These are phyloP conservation scores for Pterocarpus santalinus DNA, from an alignment of 306 rosid genomes.

Conservation along the genomic window DNA sequence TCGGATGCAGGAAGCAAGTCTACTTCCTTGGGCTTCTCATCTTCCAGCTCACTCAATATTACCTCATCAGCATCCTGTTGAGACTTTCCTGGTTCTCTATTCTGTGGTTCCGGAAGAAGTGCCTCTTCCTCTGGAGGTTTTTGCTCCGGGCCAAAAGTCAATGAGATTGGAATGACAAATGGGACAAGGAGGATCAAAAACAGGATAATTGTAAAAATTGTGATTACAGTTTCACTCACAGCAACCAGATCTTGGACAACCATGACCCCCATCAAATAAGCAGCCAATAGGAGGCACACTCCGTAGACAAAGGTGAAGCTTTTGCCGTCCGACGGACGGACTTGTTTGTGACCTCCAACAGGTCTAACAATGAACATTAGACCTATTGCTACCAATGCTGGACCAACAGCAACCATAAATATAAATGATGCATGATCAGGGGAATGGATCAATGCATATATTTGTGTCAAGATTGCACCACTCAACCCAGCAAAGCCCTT, in stretches of 20 bases:
- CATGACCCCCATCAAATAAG: constrained; percentile 93
- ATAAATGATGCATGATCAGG: constrained; percentile 81
- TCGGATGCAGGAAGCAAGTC: constrained; percentile 61
- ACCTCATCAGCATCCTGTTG: constrained; percentile 59
- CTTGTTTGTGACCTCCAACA: constrained; percentile 88
- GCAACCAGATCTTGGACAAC: constrained; percentile 74
- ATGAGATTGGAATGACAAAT: constrained; percentile 69
- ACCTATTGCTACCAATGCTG: constrained; percentile 73
- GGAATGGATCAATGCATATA: constrained; percentile 71
- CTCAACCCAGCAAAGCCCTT: constrained; percentile 96
- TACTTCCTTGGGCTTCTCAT: constrained; percentile 63
- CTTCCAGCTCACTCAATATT: constrained; percentile 67
- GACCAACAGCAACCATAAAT: constrained; percentile 93
- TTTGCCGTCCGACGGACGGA: constrained; percentile 64
- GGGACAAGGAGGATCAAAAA: constrained; percentile 69
- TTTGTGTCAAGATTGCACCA: constrained; percentile 95
- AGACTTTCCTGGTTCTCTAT: constrained; percentile 57
- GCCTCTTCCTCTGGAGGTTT: constrained; percentile 69
- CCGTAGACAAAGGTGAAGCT: constrained; percentile 76
- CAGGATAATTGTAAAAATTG: constrained; percentile 62
- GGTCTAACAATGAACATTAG: constrained; percentile 86
- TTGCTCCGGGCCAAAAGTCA: constrained; percentile 52
- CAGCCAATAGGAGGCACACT: constrained; percentile 85
- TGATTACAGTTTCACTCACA: constrained; percentile 60
- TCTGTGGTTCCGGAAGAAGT: constrained; percentile 57